Percentiles rank a stretch among this genome's conserved stretches.
These are phyloP conservation scores for Stipa capillata DNA, from an alignment of 176 grass and related monocot genomes.

Conservation along the genomic window DNA sequence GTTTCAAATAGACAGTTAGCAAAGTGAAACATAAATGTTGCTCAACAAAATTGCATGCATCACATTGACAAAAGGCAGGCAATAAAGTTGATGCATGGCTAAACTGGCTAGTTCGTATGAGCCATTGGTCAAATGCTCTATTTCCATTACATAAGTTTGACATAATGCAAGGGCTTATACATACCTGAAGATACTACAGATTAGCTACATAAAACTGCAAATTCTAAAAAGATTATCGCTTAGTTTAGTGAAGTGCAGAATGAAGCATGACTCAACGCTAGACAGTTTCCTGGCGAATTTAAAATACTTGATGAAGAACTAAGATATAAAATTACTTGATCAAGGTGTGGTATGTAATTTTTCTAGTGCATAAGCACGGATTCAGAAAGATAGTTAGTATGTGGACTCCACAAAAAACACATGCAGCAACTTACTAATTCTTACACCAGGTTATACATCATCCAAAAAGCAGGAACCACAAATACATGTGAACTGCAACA, in stretches of 20 bases:
- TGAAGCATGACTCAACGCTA: too few relatives aligned
- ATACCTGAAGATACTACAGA: background rate
- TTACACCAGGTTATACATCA: background rate
- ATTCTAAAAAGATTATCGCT: background rate
- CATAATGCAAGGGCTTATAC: background rate
- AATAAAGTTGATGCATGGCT: background rate
- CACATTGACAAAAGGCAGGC: background rate
- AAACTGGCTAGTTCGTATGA: background rate
- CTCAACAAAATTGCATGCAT: background rate
- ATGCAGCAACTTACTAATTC: background rate
- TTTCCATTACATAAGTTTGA: background rate
- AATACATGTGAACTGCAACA: background rate
- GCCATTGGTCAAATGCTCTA: background rate
- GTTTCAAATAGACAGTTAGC: background rate
- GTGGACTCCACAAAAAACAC: background rate
- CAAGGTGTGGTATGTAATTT: background rate
- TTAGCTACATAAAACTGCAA: background rate
- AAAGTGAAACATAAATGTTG: constrained; percentile 1
- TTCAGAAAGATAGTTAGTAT: background rate
- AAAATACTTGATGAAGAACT: background rate
- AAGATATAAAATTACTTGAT: background rate
- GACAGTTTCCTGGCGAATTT: background rate
- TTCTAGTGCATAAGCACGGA: background rate
- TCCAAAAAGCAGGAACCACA: background rate
- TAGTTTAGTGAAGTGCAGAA: background rate